Base-by-base conservation (phyloP, 2,329 filamentous ascomycete species). In the Nigrograna mackinnonii region DNA sequence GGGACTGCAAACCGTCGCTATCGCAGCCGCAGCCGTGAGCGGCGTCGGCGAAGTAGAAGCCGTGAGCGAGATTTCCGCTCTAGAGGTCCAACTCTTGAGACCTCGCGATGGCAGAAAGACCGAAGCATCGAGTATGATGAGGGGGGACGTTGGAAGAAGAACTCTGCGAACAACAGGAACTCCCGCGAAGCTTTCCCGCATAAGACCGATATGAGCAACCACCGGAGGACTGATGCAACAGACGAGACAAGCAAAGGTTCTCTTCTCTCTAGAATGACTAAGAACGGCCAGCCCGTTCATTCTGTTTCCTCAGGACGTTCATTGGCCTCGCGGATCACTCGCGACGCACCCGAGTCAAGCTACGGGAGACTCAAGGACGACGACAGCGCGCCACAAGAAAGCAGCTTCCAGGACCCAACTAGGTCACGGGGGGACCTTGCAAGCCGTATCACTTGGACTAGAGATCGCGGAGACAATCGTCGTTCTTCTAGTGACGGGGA, bases 181-280 rank as follows among this genome's bases (percentile, higher is more conserved):
- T 35, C 44, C 26, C 36, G 37, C 16, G 44, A 56, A 30, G 60
- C 63, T 43, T 71, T 69, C 47, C 71, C 71, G 2, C 58, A 69
- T 37, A 66, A 60, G 41, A 56, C 54, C 11, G 44, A 46, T 19
- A 64, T 62, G 53, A 66, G 64, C 50, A 71, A 72, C 38, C 72
- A 77, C 50, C 69, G 68, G 21, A 67, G 74, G 17, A 68, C 68
- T 24, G 70, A 72, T 37, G 73, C 72, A 4, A 58, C 68, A 17
- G 72, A 74, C 34, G 62, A 61, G 30, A 55, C 59, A n/a, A 49
- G 49, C 4, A 52, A 30, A 37, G 57, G 54, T 13, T 63, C 58
- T 11, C 43, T 67, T 20, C 44, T 65, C 11, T 52, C 56, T 2
- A 55, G 63, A 37, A 67, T 67, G 63, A 67, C 63, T 7, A 67